Conservation (phyloP, 2,329 filamentous ascomycete genomes). For the Botrytis medusae region DNA sequence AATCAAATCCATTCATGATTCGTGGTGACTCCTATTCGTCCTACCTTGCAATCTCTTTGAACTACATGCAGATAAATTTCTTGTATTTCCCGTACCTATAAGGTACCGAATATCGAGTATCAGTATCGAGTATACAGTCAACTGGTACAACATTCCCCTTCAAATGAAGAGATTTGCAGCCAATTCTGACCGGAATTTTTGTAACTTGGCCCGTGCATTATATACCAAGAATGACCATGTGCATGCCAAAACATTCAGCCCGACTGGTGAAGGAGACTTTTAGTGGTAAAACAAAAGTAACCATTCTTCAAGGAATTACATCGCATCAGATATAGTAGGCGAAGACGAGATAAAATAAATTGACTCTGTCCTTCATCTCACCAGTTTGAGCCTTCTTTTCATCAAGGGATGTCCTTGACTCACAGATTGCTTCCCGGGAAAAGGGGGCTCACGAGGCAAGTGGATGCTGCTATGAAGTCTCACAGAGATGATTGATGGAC, state of each 20-base stretch:
- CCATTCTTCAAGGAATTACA: neutral
- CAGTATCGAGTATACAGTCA: neutral
- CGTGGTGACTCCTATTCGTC: neutral
- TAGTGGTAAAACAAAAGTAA: neutral
- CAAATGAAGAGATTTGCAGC: slow-evolving; percentile 10
- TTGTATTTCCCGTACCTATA: slow-evolving; percentile 6
- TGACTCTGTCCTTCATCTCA: neutral
- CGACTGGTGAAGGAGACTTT: slow-evolving; percentile 21
- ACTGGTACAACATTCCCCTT: neutral
- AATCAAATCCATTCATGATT: slow-evolving; percentile 1
- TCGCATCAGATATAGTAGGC: slow-evolving; percentile 22
- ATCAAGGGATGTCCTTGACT: slow-evolving; percentile 13
- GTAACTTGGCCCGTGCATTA: slow-evolving; percentile 12
- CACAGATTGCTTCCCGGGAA: neutral
- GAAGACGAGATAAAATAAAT: slow-evolving; percentile 18
- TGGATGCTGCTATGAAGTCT: slow-evolving; percentile 12
- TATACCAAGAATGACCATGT: slow-evolving; percentile 14
- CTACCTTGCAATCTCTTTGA: neutral
- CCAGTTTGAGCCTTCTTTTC: neutral
- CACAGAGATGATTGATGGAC: slow-evolving; percentile 3
- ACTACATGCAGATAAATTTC: slow-evolving; percentile 1
- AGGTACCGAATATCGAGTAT: neutral
- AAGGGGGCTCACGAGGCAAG: slow-evolving; percentile 17
- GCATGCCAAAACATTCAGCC: slow-evolving; percentile 10
- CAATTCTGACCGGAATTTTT: slow-evolving; percentile 6